phyloP scores from a whole-genome alignment of 2,329 filamentous ascomycete genomes.

The Aureobasidium sp. region DNA sequence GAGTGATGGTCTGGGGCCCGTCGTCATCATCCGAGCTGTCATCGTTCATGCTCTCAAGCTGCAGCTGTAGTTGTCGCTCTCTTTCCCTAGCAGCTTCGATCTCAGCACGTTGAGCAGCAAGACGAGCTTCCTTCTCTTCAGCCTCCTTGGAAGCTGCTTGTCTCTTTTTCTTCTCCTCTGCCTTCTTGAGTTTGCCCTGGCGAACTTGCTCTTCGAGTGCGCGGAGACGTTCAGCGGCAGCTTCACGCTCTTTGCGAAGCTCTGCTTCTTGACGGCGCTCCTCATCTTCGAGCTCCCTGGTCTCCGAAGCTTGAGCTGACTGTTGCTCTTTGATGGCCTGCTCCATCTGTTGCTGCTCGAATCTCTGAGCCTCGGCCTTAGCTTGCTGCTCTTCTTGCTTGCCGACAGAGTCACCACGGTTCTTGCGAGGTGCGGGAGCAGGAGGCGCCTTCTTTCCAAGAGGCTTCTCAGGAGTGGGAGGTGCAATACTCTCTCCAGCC shows the following conservation, averaged over 20 bases:
- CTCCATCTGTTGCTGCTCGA: constrained; percentile 50
- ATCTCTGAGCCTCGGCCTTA: constrained; percentile 53
- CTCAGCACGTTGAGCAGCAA: constrained; percentile 81
- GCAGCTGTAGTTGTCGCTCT: constrained; percentile 80
- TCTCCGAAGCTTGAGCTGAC: constrained; percentile 66
- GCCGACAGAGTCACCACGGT: constrained; percentile 48
- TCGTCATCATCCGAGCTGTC: constrained; percentile 81
- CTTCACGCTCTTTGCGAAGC: constrained; percentile 70
- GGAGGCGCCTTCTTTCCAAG: constrained; percentile 49
- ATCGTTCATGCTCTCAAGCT: constrained; percentile 73
- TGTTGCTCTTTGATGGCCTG: constrained; percentile 60
- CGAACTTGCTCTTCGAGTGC: constrained; percentile 90
- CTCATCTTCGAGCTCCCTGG: constrained; percentile 69
- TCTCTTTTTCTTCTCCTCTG: constrained; percentile 89
- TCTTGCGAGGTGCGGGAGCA: constrained; percentile 64
- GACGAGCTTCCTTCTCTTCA: constrained; percentile 78
- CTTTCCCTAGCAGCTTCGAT: constrained; percentile 86
- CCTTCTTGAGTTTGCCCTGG: constrained; percentile 89
- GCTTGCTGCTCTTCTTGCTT: constrained; percentile 46
- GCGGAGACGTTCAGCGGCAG: constrained; percentile 72
- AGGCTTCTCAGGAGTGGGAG: constrained; percentile 46
- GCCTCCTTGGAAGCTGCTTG: constrained; percentile 81
- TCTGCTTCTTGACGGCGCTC: constrained; percentile 72
- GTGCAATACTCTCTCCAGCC: constrained; percentile 64
- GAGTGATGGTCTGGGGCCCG: constrained; percentile 62